Conservation (phyloP, 1,284 basidiomycete genomes). For the Cutaneotrichosporon dermatis region DNA sequence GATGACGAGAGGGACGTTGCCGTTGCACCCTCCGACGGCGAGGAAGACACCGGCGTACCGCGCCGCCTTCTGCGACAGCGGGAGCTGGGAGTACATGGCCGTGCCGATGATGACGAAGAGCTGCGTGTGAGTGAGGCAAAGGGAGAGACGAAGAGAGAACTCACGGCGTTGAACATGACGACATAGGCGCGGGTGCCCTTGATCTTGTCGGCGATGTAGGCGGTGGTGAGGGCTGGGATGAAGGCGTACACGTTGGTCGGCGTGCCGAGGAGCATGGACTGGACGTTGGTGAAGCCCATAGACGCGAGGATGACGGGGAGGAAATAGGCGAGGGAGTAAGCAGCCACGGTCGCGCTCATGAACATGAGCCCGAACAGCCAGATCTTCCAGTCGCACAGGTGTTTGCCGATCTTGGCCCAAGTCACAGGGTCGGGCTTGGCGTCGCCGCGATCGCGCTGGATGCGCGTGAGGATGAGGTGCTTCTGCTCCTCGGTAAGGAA, state of each 20-base stretch:
- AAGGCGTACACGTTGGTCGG: constrained; percentile 46
- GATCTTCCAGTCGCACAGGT: constrained; percentile 47
- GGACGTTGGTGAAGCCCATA: constrained; percentile 42
- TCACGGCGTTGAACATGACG: constrained; percentile 12
- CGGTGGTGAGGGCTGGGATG: constrained; percentile 41
- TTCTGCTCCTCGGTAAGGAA: constrained; percentile 14
- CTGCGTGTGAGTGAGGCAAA: not conserved
- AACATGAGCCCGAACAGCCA: constrained; percentile 52
- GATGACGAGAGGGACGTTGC: constrained; percentile 38
- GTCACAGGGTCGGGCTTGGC: constrained; percentile 47
- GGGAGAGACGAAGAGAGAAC: not conserved
- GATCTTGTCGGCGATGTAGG: constrained; percentile 44
- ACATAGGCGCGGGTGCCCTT: constrained; percentile 1
- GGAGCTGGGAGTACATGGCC: constrained; percentile 15
- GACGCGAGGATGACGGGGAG: constrained; percentile 49
- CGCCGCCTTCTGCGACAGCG: constrained; percentile 3
- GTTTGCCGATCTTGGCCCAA: constrained; percentile 34
- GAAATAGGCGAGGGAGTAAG: constrained; percentile 41
- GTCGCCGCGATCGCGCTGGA: constrained; percentile 36
- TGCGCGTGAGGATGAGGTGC: constrained; percentile 10
- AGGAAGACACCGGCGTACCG: constrained; percentile 25
- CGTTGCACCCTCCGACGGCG: constrained; percentile 35
- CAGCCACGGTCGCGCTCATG: constrained; percentile 23
- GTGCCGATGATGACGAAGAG: constrained; percentile 10
- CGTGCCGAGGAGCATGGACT: constrained; percentile 41